Percentiles rank a stretch among this genome's conserved stretches.
Evolutionary conservation across 2,329 filamentous ascomycete genomes (phyloP).

Genomic region (Alternaria gaisen): DNA sequence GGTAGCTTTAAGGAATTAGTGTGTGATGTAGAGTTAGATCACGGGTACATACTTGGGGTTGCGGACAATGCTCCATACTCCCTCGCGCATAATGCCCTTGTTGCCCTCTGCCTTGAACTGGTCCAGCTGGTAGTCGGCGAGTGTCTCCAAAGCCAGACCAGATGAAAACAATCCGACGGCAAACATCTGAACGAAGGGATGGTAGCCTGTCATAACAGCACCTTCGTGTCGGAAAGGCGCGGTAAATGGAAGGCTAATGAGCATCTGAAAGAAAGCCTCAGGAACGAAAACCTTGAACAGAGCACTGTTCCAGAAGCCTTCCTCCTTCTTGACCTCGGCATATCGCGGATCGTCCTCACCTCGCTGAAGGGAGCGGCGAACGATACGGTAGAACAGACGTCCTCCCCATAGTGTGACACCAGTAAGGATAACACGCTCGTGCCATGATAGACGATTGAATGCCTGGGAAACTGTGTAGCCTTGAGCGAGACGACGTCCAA

Average conservation of each 20-base stretch:
- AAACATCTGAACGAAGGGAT: slow-evolving; percentile 45
- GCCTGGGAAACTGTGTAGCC: slow-evolving; percentile 59
- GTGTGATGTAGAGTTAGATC: neutral
- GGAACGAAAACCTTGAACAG: slow-evolving; percentile 65
- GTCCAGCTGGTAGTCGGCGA: slow-evolving; percentile 67
- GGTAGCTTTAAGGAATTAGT: slow-evolving; percentile 57
- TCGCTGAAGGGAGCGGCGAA: slow-evolving; percentile 58
- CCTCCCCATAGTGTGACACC: slow-evolving; percentile 67
- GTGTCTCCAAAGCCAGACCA: slow-evolving; percentile 64
- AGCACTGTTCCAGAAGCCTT: slow-evolving; percentile 66
- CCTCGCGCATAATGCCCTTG: slow-evolving; percentile 60
- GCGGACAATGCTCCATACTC: slow-evolving; percentile 69
- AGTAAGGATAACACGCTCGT: slow-evolving; percentile 64
- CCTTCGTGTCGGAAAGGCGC: slow-evolving; percentile 62
- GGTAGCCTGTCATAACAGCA: slow-evolving; percentile 49
- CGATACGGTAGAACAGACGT: slow-evolving; percentile 65
- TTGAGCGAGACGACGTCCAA: slow-evolving; percentile 61
- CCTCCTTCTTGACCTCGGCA: slow-evolving; percentile 60
- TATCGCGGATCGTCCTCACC: slow-evolving; percentile 67
- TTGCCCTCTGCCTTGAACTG: slow-evolving; percentile 57
- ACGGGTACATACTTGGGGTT: slow-evolving; percentile 66
- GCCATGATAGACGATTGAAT: slow-evolving; percentile 60
- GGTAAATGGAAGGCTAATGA: slow-evolving; percentile 67
- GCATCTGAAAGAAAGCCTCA: slow-evolving; percentile 65
- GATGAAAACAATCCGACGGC: slow-evolving; percentile 65